Percentiles rank a stretch among this genome's conserved stretches.
phyloP scores from a whole-genome alignment of 2,329 filamentous ascomycete species.

The Geoglossum cookeanum region DNA sequence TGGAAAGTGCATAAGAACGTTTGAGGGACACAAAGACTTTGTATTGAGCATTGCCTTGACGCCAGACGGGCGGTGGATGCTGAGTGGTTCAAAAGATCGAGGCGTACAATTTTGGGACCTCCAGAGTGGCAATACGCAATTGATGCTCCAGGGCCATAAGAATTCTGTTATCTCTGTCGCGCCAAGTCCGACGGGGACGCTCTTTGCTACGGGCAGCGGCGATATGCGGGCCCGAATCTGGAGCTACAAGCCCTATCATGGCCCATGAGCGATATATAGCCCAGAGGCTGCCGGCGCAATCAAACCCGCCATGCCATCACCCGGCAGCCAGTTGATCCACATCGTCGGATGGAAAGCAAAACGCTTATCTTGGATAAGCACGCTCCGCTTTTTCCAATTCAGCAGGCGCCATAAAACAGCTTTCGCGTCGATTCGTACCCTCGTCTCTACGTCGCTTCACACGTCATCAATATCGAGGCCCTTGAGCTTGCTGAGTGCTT shows the following conservation, averaged over 20 bases:
- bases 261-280: neutral
- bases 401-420: conserved; percentile 1
- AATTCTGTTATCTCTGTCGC: conserved; percentile 96
- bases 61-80: conserved; percentile 84
- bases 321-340: neutral
- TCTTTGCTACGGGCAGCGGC: conserved; percentile 90
- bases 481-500: too few species aligned
- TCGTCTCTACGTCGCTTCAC: neutral
- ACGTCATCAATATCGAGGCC: too few species aligned
- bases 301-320: neutral
- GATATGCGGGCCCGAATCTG: conserved; percentile 97
- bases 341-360: neutral
- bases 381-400: neutral
- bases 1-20: conserved; percentile 88
- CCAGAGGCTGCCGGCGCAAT: neutral
- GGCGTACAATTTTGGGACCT: conserved; percentile 99
- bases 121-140: conserved; percentile 75
- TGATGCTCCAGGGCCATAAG: conserved; percentile 98
- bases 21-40: conserved; percentile 97
- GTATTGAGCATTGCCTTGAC: conserved; percentile 91
- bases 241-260: conserved; percentile 24
- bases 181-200: conserved; percentile 68
- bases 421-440: neutral
- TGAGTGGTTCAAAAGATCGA: conserved; percentile 91
- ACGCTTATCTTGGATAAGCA: neutral